These are phyloP conservation scores for Oenanthe javanica DNA, from an alignment of 140 eudicot genomes.

Conservation along the genomic window DNA sequence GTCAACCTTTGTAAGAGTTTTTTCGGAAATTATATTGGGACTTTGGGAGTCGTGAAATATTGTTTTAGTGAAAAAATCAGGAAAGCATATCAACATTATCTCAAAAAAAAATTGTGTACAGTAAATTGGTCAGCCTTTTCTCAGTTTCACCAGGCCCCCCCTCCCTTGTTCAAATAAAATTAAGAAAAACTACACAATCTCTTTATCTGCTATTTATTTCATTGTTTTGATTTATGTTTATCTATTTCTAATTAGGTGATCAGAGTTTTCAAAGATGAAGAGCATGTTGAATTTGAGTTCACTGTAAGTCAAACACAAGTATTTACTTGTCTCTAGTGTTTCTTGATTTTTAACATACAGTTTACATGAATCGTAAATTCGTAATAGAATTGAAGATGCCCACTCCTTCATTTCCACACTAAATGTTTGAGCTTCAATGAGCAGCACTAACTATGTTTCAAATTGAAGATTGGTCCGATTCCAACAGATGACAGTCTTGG, in stretches of 20 bases:
- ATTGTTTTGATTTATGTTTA: neutral
- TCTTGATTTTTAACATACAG: neutral
- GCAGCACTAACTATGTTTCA: constrained; percentile 9
- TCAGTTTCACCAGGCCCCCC: neutral
- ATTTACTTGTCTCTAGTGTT: neutral
- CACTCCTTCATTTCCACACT: neutral
- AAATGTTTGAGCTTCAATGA: constrained; percentile 2
- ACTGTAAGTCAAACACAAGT: constrained; percentile 45
- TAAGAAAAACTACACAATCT: neutral
- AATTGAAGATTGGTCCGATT: constrained; percentile 74
- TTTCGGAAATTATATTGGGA: neutral
- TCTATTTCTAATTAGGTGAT: constrained; percentile 41
- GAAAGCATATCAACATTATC: neutral
- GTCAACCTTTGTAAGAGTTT: neutral
- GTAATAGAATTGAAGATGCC: neutral
- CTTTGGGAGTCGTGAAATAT: neutral
- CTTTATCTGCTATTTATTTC: neutral
- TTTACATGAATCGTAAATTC: neutral
- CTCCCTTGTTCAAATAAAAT: neutral
- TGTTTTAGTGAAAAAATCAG: neutral
- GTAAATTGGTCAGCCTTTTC: neutral
- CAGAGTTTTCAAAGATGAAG: constrained; percentile 76
- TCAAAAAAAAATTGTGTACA: neutral
- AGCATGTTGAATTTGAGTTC: constrained; percentile 90
- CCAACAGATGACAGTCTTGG: constrained; percentile 65